Percentiles rank a stretch among this genome's conserved stretches.
These are phyloP conservation scores for Ascoidea asiatica DNA, from an alignment of 805 yeast genomes.

Conservation along the genomic window DNA sequence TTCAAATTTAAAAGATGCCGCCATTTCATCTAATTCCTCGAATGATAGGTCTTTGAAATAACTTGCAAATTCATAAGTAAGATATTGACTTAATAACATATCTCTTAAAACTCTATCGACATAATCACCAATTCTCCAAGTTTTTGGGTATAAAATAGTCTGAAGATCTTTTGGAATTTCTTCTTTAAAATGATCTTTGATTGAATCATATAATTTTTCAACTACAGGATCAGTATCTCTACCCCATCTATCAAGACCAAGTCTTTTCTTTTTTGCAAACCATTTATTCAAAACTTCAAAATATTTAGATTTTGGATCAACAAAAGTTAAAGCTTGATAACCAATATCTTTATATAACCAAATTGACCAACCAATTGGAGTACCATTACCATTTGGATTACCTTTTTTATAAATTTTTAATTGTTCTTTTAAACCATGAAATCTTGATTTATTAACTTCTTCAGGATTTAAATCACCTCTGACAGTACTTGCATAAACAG, in stretches of 20 bases:
- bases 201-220: too few species aligned
- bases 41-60: too few species aligned
- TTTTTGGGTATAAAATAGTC: too few species aligned
- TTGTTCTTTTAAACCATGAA: slow-evolving; percentile 30
- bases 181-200: too few species aligned
- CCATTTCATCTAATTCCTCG: too few species aligned
- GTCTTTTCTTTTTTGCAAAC: slow-evolving; percentile 26
- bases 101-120: too few species aligned
- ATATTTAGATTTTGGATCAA: slow-evolving; percentile 30
- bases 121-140: too few species aligned
- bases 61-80: too few species aligned
- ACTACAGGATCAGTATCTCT: too few species aligned
- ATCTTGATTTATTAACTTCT: slow-evolving; percentile 24
- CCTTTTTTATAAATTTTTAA: slow-evolving; percentile 28
- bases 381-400: slow-evolving; percentile 32
- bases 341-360: slow-evolving; percentile 43
- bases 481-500: slow-evolving; percentile 30
- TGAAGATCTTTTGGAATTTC: too few species aligned
- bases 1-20: too few species aligned
- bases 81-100: too few species aligned
- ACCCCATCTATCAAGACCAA: slow-evolving; percentile 40
- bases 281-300: slow-evolving; percentile 27
- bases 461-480: slow-evolving; percentile 28
- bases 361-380: slow-evolving; percentile 35
- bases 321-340: slow-evolving; percentile 34